A percentile compares a stretch with the other conserved stretches of the same genome.
Conservation (phyloP, 371 early-diverging fungal genomes). For the Circinella umbellata region DNA sequence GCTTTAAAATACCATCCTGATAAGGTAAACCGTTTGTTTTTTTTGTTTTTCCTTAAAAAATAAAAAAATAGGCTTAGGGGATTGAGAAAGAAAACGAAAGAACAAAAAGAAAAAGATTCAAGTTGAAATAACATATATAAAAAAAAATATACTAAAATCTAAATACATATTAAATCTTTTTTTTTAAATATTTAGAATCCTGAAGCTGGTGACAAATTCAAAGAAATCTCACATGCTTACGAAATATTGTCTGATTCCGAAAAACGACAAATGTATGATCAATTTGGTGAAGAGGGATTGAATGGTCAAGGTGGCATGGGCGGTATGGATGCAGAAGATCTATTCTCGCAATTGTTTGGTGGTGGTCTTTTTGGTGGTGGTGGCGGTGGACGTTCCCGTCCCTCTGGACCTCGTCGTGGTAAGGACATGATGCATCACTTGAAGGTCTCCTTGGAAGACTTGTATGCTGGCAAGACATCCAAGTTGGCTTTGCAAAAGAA, state of each 20-base stretch:
- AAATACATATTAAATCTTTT: not conserved
- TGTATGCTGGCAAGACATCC: constrained; percentile 92
- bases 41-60: not conserved
- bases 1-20: constrained; percentile 97
- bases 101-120: not conserved
- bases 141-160: constrained; percentile 4
- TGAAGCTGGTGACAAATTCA: constrained; percentile 89
- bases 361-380: constrained; percentile 71
- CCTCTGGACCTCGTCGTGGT: constrained; percentile 69
- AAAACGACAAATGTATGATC: constrained; percentile 81
- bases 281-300: constrained; percentile 86
- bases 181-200: constrained; percentile 59
- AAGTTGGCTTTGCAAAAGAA: constrained; percentile 91
- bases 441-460: constrained; percentile 93
- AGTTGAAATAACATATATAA: not conserved
- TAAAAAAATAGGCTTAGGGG: not conserved
- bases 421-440: constrained; percentile 83
- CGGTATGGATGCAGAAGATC: constrained; percentile 80
- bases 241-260: constrained; percentile 89
- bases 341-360: constrained; percentile 87
- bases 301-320: constrained; percentile 67
- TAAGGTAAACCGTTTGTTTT: constrained; percentile 60
- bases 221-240: constrained; percentile 94
- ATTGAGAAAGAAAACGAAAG: not conserved
- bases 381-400: constrained; percentile 65